Evolutionary conservation across 1,284 basidiomycete species (phyloP).

Genomic region (Ustilago crameri): DNA sequence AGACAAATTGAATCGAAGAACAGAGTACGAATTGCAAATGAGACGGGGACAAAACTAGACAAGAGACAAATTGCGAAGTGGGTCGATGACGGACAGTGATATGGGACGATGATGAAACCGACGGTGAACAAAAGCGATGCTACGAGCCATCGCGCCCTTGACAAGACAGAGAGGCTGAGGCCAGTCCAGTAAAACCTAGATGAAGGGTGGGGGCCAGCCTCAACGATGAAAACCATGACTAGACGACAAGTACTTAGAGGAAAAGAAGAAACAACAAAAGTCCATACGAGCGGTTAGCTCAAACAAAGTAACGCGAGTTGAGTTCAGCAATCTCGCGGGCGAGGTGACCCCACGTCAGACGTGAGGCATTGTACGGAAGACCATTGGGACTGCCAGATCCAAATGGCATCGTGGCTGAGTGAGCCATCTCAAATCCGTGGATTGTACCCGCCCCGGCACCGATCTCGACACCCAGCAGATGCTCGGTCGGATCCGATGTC

Average conservation of each 20-base stretch:
- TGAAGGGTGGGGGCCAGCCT: background rate
- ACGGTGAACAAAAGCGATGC: background rate
- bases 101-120: background rate
- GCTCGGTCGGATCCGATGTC: conserved; percentile 18
- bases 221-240: background rate
- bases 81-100: background rate
- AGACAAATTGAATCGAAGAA: background rate
- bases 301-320: conserved; percentile 61
- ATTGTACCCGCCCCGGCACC: conserved; percentile 53
- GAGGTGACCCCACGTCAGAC: conserved; percentile 58
- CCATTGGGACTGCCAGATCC: conserved; percentile 53
- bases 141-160: conserved; percentile 10
- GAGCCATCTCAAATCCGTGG: conserved; percentile 44
- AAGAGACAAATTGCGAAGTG: background rate
- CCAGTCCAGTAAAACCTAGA: background rate
- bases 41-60: background rate
- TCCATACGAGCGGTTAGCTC: conserved; percentile 9
- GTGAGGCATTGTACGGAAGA: conserved; percentile 39
- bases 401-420: conserved; percentile 42
- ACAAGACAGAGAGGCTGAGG: conserved; percentile 3
- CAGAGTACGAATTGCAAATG: conserved; percentile 5
- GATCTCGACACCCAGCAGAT: conserved; percentile 51
- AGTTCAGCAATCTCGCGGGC: conserved; percentile 59
- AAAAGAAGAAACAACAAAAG: background rate
- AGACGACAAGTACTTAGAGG: conserved; percentile 1